These are phyloP conservation scores for Chamaecyparis obtusa DNA, from an alignment of 75 land plant genomes.

Conservation along the genomic window DNA sequence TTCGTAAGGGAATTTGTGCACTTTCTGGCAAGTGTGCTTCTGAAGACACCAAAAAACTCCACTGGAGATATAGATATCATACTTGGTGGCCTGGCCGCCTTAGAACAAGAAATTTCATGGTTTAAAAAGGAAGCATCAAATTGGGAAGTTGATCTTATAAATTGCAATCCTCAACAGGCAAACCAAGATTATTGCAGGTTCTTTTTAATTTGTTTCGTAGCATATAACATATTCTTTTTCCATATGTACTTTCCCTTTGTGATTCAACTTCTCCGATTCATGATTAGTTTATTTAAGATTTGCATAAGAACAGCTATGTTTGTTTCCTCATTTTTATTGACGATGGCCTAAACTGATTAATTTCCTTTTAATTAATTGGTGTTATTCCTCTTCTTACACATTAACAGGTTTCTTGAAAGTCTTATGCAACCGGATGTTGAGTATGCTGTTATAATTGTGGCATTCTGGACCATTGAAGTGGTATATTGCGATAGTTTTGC, in stretches of 20 bases:
- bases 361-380: background rate
- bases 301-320: background rate
- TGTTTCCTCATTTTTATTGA: background rate
- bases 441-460: conserved; percentile 58
- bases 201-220: background rate
- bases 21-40: conserved; percentile 68
- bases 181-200: conserved; percentile 75
- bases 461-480: conserved; percentile 86
- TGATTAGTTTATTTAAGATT: background rate
- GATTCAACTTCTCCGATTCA: background rate
- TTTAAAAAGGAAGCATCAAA: conserved; percentile 68
- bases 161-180: conserved; percentile 34
- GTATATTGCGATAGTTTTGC: conserved; percentile 82
- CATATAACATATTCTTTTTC: background rate
- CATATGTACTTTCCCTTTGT: background rate
- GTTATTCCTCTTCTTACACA: background rate
- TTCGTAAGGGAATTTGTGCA: conserved; percentile 77
- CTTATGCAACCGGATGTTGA: conserved; percentile 43
- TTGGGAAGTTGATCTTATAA: conserved; percentile 43
- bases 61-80: conserved; percentile 41
- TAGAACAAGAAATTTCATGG: conserved; percentile 77
- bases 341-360: background rate
- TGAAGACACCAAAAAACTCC: conserved; percentile 58
- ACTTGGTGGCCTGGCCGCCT: conserved; percentile 59
- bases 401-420: conserved; percentile 67